Percentiles rank a stretch among this genome's conserved stretches.
phyloP scores from a whole-genome alignment of 805 yeast species.

The Saccharomycopsis sp. region DNA sequence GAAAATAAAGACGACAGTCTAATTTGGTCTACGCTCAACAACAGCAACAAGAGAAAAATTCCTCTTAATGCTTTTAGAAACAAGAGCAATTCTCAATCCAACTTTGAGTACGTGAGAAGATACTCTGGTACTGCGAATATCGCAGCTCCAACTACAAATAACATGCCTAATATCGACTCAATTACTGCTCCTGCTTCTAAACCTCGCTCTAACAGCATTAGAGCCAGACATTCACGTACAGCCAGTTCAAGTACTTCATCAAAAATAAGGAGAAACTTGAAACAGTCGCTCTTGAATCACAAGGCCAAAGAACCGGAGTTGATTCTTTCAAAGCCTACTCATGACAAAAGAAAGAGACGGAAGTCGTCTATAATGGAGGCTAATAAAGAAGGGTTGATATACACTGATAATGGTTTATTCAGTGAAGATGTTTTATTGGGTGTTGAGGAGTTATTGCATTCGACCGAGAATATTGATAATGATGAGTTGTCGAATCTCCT shows the following conservation, averaged over 20 bases:
- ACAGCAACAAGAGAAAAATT: slow-evolving; percentile 44
- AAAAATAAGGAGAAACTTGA: slow-evolving; percentile 10
- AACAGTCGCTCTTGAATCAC: slow-evolving; percentile 5
- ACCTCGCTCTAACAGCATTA: neutral
- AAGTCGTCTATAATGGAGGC: slow-evolving; percentile 59
- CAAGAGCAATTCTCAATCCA: slow-evolving; percentile 41
- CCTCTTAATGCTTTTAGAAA: slow-evolving; percentile 91
- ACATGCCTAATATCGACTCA: slow-evolving; percentile 1
- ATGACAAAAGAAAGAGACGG: slow-evolving; percentile 41
- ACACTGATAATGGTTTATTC: slow-evolving; percentile 70
- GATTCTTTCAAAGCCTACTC: slow-evolving; percentile 13
- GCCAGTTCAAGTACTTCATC: slow-evolving; percentile 6
- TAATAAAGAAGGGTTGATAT: slow-evolving; percentile 65
- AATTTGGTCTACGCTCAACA: slow-evolving; percentile 11
- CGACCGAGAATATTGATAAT: slow-evolving; percentile 30
- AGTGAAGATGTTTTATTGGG: slow-evolving; percentile 69
- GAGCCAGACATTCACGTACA: slow-evolving; percentile 8
- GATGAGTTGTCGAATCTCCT: slow-evolving; percentile 13
- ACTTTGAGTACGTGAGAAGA: slow-evolving; percentile 5
- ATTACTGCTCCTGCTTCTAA: neutral
- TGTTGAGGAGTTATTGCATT: slow-evolving; percentile 64
- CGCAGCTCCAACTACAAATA: slow-evolving; percentile 10
- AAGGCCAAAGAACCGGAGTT: slow-evolving; percentile 7
- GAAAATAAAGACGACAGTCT: slow-evolving; percentile 52
- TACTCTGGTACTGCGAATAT: slow-evolving; percentile 25